Conservation (phyloP, 768 basidiomycete genomes). For the Amanita polypyramis region DNA sequence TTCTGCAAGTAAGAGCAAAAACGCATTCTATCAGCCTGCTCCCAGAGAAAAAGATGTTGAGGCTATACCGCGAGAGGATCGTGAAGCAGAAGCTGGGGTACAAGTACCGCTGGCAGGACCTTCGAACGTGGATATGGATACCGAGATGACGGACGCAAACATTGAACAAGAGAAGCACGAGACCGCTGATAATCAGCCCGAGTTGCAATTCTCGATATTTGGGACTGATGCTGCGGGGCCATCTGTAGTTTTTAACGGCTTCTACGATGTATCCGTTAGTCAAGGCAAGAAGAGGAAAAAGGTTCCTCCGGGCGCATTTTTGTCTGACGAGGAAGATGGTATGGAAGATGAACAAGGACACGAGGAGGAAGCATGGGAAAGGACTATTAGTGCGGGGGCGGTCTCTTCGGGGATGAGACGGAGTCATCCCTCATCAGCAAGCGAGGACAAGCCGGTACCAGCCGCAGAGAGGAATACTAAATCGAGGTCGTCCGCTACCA, state of each 20-base stretch:
- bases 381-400: constrained; percentile 2
- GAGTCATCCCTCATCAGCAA: neutral
- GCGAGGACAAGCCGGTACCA: constrained; percentile 1
- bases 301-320: constrained; percentile 37
- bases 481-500: constrained; percentile 3
- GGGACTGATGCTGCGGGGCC: constrained; percentile 12
- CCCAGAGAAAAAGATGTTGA: constrained; percentile 18
- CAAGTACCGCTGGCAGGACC: neutral
- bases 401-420: neutral
- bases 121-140: constrained; percentile 12
- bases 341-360: constrained; percentile 9
- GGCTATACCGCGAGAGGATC: constrained; percentile 11
- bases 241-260: constrained; percentile 7
- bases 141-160: constrained; percentile 13
- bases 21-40: constrained; percentile 61
- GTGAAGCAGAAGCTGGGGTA: neutral
- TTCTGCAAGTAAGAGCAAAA: constrained; percentile 42
- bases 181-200: constrained; percentile 9
- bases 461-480: constrained; percentile 1
- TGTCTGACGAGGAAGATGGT: constrained; percentile 28
- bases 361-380: constrained; percentile 17
- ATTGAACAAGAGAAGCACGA: constrained; percentile 12
- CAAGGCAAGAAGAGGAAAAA: constrained; percentile 16
- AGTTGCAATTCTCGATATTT: constrained; percentile 16
- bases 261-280: constrained; percentile 13